Base-by-base conservation (phyloP, 1,284 basidiomycete species). In the Ganoderma lingzhi region DNA sequence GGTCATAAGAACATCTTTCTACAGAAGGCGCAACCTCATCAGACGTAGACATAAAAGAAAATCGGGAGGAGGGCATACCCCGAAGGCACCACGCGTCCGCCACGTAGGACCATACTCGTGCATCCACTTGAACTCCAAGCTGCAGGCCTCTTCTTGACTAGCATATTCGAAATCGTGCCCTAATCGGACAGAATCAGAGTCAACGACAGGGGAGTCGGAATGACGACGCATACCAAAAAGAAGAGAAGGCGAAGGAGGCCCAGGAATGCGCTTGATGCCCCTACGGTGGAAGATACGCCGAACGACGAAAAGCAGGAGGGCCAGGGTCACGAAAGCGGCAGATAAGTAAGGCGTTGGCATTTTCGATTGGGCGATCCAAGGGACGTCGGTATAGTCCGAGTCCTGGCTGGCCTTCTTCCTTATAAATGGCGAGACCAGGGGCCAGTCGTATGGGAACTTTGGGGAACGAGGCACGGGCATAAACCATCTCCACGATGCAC, bases 111-210 rank as follows among this genome's bases (percentile, higher is more conserved):
- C 77, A 42, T 72, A 78, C 61, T 76, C 62, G 2, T 62, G 63
- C 64, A 74, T 45, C 71, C 71, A 78, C 42, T 72, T 66, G 55
- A 75, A 71, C 35, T 78, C 77, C 2, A 75, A 42, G 53, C 72
- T 68, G 1, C 76, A 76, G 3, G 72, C 72, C 14, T 76, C 70
- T 9, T 69, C 39, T 61, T 77, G 73, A 28, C 68, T 68, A 12
- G 44, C 64, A 15, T 75, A 44, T 3, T 71, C 66, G 19, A 65
- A 69, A 15, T 73, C 71, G 41, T 75, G 70, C 1, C 75, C 75
- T 76, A 28, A 19, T 23, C 1, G 14, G 10, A 28, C 3, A 4
- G 23, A 3, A 15, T 30, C 5, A 15, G 28, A 32, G 9, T 39
- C 15, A 30, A 19, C 19, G 1, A 9, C 6, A 55, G 51, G 12